Conservation (phyloP, 257 asterid species). For the Solanum paucissectum region DNA sequence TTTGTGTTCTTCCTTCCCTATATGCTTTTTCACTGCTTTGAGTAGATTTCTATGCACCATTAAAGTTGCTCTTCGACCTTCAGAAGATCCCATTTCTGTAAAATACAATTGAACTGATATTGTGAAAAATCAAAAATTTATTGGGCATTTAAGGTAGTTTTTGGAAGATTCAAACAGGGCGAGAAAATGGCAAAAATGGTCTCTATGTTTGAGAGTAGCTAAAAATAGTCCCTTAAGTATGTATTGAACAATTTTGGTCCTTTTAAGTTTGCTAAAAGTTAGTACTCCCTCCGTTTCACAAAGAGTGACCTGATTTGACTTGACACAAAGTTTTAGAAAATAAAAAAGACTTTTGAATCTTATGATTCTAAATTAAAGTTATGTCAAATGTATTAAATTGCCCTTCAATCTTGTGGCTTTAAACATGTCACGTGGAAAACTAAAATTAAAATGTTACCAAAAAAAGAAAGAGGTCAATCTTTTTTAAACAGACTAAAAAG, state of each 20-base stretch:
- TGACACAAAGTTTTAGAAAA: no score
- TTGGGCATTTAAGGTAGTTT: not conserved
- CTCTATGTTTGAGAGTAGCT: not conserved
- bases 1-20: slow-evolving; percentile 54
- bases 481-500: no score
- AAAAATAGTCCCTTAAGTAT: not conserved
- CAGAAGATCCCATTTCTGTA: not conserved
- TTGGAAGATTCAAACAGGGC: not conserved
- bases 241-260: not conserved
- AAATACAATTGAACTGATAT: not conserved
- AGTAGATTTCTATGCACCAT: slow-evolving; percentile 55
- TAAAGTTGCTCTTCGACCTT: not conserved
- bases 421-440: no score
- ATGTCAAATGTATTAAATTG: no score
- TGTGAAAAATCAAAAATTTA: not conserved
- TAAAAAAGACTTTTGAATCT: no score
- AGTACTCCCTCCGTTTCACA: no score
- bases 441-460: no score
- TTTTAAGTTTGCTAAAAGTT: not conserved
- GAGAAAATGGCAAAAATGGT: not conserved
- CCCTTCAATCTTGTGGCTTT: no score
- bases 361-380: no score
- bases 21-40: slow-evolving; percentile 52
- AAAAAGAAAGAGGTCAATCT: no score
- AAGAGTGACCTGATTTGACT: no score